phyloP scores from a whole-genome alignment of 805 yeast genomes.

The Wickerhamiella nectarea region DNA sequence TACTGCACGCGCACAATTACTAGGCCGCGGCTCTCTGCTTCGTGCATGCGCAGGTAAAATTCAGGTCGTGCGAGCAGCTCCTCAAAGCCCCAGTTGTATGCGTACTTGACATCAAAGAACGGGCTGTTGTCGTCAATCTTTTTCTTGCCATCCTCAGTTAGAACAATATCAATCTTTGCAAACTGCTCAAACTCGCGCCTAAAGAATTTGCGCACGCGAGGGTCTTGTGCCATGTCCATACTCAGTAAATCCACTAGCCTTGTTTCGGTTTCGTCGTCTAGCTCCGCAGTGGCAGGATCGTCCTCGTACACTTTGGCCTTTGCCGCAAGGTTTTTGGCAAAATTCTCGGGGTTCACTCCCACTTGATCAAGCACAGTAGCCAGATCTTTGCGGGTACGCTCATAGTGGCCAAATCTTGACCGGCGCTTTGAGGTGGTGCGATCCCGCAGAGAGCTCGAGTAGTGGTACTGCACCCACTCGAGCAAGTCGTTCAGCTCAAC shows the following conservation, averaged over 20 bases:
- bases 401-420: constrained; percentile 28
- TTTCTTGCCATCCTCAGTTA: constrained; percentile 72
- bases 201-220: constrained; percentile 55
- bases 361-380: constrained; percentile 59
- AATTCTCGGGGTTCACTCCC: constrained; percentile 51
- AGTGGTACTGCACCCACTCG: constrained; percentile 67
- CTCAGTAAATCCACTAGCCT: constrained; percentile 62
- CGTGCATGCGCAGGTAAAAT: constrained; percentile 72
- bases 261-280: constrained; percentile 24
- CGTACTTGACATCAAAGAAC: constrained; percentile 83
- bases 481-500: constrained; percentile 77
- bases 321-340: constrained; percentile 68
- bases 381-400: constrained; percentile 32
- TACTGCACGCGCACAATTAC: constrained; percentile 49
- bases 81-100: constrained; percentile 63
- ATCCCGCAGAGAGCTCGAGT: constrained; percentile 46
- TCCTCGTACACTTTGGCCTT: constrained; percentile 57
- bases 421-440: constrained; percentile 29
- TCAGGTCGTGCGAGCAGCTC: constrained; percentile 69
- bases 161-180: constrained; percentile 55
- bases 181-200: constrained; percentile 45
- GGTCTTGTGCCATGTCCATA: constrained; percentile 68
- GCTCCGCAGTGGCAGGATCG: constrained; percentile 37
- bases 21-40: constrained; percentile 73
- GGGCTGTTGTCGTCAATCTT: constrained; percentile 70